A percentile compares a stretch with the other conserved stretches of the same genome.
phyloP scores from a whole-genome alignment of 352 stramenopile genomes.

The Pythium myriotylum region DNA sequence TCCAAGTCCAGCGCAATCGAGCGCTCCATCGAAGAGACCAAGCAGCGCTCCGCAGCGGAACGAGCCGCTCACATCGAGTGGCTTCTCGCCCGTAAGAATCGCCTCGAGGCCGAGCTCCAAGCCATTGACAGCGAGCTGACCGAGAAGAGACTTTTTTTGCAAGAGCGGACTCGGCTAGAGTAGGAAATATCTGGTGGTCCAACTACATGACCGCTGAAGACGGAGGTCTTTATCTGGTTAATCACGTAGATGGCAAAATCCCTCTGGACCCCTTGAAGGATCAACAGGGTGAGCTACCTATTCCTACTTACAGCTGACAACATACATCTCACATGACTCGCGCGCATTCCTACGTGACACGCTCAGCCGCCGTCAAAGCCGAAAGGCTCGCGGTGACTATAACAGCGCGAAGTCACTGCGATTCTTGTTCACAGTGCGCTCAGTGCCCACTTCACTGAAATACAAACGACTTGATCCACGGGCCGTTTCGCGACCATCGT shows the following conservation, averaged over 20 bases:
- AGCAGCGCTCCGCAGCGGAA: conserved; percentile 24
- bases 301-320: conserved; percentile 9
- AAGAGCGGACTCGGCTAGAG: conserved; percentile 35
- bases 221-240: conserved; percentile 1
- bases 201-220: no score
- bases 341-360: no score
- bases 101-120: conserved; percentile 49
- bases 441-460: conserved; percentile 66
- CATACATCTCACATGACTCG: background rate
- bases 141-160: conserved; percentile 58
- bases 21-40: conserved; percentile 39
- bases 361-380: background rate
- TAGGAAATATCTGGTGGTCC: conserved; percentile 9
- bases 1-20: conserved; percentile 40
- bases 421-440: conserved; percentile 39
- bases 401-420: conserved; percentile 57
- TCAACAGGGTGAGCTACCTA: background rate
- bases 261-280: conserved; percentile 1
- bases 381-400: conserved; percentile 28
- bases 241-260: conserved; percentile 3
- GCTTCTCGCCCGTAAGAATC: conserved; percentile 50
- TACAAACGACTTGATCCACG: conserved; percentile 60
- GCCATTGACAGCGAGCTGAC: conserved; percentile 49
- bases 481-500: conserved; percentile 29
- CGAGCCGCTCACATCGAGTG: conserved; percentile 47